Conservation (phyloP, 345 rosid genomes). For the Acer yangbiense region DNA sequence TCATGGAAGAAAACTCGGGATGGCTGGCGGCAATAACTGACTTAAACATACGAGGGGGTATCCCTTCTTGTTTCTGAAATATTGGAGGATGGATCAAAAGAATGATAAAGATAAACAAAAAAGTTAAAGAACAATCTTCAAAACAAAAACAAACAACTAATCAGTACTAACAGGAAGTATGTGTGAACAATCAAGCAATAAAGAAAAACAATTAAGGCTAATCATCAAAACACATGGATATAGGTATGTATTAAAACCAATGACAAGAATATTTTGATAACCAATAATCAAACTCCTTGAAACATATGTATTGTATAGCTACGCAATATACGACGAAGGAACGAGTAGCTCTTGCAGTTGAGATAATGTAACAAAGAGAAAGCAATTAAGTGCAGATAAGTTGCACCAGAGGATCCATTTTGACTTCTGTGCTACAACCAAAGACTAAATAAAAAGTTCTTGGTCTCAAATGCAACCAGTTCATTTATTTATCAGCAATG, state of each 20-base stretch:
- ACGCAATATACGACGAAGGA: neutral
- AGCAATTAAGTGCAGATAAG: neutral
- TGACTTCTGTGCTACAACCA: conserved; percentile 7
- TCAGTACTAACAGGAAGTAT: conserved; percentile 1
- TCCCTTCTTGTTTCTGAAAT: conserved; percentile 84
- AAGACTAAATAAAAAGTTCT: neutral
- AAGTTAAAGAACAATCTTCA: neutral
- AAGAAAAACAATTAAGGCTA: neutral
- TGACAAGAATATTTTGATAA: neutral
- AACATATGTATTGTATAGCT: neutral
- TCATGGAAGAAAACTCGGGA: conserved; percentile 90
- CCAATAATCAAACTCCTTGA: neutral
- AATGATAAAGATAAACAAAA: conserved; percentile 2
- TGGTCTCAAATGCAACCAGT: neutral
- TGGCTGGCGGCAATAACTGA: conserved; percentile 94
- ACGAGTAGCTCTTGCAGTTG: conserved; percentile 7
- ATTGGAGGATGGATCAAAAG: conserved; percentile 10
- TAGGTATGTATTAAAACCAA: neutral
- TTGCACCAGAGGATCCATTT: neutral
- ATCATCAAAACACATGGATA: neutral
- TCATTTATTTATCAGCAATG: conserved; percentile 7
- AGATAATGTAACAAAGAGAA: neutral
- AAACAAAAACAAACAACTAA: neutral
- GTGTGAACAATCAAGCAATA: neutral
- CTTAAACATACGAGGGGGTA: conserved; percentile 97